Percentiles rank a stretch among this genome's conserved stretches.
These are phyloP conservation scores for Backusella parvicylindrica DNA, from an alignment of 192 early-diverging fungal genomes.

Conservation along the genomic window DNA sequence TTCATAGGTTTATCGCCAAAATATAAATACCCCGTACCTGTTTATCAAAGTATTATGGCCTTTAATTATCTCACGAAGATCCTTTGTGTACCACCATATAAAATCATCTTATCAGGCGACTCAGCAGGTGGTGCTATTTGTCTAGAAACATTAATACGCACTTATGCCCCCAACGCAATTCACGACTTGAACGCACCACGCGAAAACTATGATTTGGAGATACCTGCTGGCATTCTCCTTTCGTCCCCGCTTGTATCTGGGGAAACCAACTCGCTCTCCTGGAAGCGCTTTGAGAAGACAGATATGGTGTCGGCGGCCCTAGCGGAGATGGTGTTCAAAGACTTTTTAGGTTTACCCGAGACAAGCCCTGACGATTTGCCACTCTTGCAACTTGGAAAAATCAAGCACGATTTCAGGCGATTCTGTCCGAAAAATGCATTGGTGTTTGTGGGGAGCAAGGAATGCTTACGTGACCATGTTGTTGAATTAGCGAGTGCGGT, in stretches of 20 bases:
- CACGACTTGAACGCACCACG: background rate
- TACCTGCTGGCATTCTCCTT: conserved; percentile 24
- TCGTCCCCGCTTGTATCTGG: conserved; percentile 25
- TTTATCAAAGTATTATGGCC: conserved; percentile 7
- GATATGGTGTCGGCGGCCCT: conserved; percentile 15
- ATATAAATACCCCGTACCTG: conserved; percentile 25
- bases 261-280: conserved; percentile 20
- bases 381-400: conserved; percentile 8
- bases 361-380: background rate
- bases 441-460: conserved; percentile 21
- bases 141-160: conserved; percentile 23
- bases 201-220: conserved; percentile 3
- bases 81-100: conserved; percentile 16
- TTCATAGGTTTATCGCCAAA: conserved; percentile 21
- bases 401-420: conserved; percentile 4
- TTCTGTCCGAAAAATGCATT: conserved; percentile 21
- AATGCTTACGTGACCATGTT: conserved; percentile 30
- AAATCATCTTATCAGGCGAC: conserved; percentile 34
- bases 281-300: conserved; percentile 17
- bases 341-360: conserved; percentile 14
- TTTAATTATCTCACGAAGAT: conserved; percentile 19
- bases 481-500: conserved; percentile 8
- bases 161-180: conserved; percentile 12
- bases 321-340: conserved; percentile 21
- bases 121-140: conserved; percentile 28